Evolutionary conservation across 2,329 filamentous ascomycete species (phyloP).

Genomic region (Podosphaera xanthii): DNA sequence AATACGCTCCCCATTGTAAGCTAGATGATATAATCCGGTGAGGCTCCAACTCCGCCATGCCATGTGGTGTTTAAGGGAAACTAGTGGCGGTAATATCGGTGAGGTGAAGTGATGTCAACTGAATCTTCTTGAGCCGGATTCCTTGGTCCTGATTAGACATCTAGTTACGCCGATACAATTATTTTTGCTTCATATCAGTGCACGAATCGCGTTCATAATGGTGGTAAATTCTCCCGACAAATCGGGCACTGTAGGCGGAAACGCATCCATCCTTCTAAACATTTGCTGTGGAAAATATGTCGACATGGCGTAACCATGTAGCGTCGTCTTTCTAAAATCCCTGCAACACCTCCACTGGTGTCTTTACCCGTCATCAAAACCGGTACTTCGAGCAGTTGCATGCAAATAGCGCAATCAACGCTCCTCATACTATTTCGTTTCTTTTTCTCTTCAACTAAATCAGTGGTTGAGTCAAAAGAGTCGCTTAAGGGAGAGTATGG

Average conservation of each 20-base stretch:
- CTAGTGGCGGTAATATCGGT: too few relatives aligned
- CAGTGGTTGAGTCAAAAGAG: background rate
- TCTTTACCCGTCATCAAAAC: conserved; percentile 40
- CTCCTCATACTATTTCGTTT: conserved; percentile 21
- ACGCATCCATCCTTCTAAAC: conserved; percentile 90
- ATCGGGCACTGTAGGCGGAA: conserved; percentile 86
- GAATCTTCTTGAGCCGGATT: background rate
- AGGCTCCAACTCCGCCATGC: background rate
- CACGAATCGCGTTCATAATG: conserved; percentile 29
- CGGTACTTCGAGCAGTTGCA: conserved; percentile 74
- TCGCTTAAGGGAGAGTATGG: conserved; percentile 8
- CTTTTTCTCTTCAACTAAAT: conserved; percentile 17
- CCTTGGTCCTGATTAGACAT: background rate
- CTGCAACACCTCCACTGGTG: conserved; percentile 27
- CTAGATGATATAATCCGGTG: background rate
- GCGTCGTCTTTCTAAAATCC: conserved; percentile 52
- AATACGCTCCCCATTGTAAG: background rate
- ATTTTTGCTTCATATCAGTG: background rate
- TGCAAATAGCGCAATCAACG: conserved; percentile 90
- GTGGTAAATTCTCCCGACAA: conserved; percentile 72
- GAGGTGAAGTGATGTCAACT: background rate
- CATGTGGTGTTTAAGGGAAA: too few relatives aligned
- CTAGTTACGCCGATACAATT: background rate
- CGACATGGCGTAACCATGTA: conserved; percentile 98
- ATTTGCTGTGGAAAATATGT: conserved; percentile 83